Evolutionary conservation across 2,329 filamentous ascomycete genomes (phyloP).

Genomic region (Xylaria sp.): DNA sequence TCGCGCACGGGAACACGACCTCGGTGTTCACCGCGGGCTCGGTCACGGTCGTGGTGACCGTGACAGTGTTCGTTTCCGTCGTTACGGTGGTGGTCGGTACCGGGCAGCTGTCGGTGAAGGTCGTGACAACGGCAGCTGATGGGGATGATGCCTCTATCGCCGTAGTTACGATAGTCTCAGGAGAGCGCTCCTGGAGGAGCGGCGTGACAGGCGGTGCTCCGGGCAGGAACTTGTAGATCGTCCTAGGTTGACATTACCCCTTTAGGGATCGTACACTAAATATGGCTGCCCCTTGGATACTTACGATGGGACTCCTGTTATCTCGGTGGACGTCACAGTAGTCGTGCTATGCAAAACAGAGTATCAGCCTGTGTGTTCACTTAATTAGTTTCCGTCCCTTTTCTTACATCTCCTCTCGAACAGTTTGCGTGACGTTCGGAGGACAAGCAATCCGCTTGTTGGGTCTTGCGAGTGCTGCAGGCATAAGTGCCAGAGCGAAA

Average conservation of each 20-base stretch:
- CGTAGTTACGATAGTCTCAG: background rate
- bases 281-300: background rate
- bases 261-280: background rate
- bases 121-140: background rate
- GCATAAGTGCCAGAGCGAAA: background rate
- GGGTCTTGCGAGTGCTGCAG: background rate
- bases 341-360: background rate
- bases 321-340: background rate
- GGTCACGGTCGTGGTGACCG: background rate
- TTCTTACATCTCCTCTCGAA: background rate
- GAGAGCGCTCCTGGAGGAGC: background rate
- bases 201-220: too few species aligned
- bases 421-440: background rate
- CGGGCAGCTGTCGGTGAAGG: background rate
- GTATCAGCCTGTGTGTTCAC: background rate
- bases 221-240: background rate
- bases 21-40: background rate
- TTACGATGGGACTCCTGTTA: background rate
- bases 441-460: background rate
- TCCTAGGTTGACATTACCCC: background rate
- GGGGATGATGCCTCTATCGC: background rate
- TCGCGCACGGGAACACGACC: background rate
- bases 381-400: background rate
- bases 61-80: background rate
- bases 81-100: background rate